Evolutionary conservation across 116 monocot species (phyloP).

Genomic region (Cymodocea nodosa): DNA sequence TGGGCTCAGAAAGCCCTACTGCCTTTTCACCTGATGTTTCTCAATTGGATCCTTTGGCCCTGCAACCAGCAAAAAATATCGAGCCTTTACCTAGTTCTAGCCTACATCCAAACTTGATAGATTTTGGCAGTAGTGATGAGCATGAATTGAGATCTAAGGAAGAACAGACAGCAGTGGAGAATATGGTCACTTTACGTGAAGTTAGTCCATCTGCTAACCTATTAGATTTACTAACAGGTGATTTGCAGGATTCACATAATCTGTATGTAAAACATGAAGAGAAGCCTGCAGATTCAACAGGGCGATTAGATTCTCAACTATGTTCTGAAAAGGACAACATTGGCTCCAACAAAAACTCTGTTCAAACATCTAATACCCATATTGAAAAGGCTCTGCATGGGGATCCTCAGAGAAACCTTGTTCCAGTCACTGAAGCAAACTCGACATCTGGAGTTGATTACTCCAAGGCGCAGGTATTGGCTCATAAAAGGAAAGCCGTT

Average conservation of each 20-base stretch:
- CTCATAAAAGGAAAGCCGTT: conserved; percentile 71
- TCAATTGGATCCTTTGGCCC: background rate
- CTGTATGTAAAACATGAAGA: background rate
- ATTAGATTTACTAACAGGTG: conserved; percentile 7
- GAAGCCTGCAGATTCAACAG: background rate
- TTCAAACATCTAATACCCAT: background rate
- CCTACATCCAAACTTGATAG: background rate
- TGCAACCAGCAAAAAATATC: background rate
- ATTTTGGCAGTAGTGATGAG: background rate
- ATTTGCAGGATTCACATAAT: background rate
- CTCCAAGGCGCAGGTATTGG: conserved; percentile 39
- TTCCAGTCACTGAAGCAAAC: conserved; percentile 6
- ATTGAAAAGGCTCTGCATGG: background rate
- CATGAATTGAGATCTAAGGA: background rate
- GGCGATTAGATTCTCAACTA: background rate
- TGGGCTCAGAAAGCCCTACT: background rate
- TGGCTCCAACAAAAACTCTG: background rate
- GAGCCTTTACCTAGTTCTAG: background rate
- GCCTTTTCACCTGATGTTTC: background rate
- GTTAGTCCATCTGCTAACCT: background rate
- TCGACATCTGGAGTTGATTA: conserved; percentile 11
- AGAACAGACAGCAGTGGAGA: background rate
- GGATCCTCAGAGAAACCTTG: background rate
- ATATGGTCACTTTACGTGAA: background rate
- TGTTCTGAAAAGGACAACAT: background rate